These are phyloP conservation scores for Infundibulicybe gibba DNA, from an alignment of 768 basidiomycete species.

Conservation along the genomic window DNA sequence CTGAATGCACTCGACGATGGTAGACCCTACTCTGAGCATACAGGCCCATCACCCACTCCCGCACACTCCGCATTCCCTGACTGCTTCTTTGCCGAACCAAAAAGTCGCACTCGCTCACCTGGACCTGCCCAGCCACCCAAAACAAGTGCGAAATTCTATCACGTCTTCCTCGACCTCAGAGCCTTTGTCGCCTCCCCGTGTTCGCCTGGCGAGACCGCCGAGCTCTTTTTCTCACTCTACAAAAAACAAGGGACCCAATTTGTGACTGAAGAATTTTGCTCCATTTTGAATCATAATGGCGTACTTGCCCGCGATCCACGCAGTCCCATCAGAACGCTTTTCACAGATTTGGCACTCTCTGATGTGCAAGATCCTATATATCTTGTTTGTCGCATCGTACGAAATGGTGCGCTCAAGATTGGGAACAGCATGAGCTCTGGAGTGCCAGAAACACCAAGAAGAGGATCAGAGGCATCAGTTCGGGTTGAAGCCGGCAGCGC, in stretches of 20 bases:
- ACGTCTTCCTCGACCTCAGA: conserved; percentile 85
- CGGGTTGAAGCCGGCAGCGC: no score
- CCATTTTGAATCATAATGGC: conserved; percentile 88
- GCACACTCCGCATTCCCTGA: conserved; percentile 76
- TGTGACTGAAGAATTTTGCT: conserved; percentile 91
- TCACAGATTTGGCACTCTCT: conserved; percentile 81
- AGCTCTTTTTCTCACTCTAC: conserved; percentile 92
- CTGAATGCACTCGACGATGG: conserved; percentile 48
- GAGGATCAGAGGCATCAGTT: conserved; percentile 50
- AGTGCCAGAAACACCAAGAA: conserved; percentile 39
- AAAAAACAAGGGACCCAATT: conserved; percentile 81
- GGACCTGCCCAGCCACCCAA: conserved; percentile 24
- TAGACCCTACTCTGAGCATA: conserved; percentile 33
- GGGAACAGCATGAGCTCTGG: conserved; percentile 50
- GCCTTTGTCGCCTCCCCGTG: conserved; percentile 92
- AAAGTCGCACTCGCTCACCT: conserved; percentile 36
- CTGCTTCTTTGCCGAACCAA: conserved; percentile 18
- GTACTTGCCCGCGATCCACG: conserved; percentile 78
- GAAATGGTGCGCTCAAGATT: conserved; percentile 84
- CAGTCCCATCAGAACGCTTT: conserved; percentile 78
- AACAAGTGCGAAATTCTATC: conserved; percentile 71
- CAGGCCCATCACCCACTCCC: conserved; percentile 51
- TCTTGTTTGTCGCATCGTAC: conserved; percentile 86
- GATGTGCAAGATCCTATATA: conserved; percentile 86
- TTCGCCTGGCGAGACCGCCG: conserved; percentile 86